Conservation (phyloP, 768 basidiomycete species). For the Pisolithus sp. region DNA sequence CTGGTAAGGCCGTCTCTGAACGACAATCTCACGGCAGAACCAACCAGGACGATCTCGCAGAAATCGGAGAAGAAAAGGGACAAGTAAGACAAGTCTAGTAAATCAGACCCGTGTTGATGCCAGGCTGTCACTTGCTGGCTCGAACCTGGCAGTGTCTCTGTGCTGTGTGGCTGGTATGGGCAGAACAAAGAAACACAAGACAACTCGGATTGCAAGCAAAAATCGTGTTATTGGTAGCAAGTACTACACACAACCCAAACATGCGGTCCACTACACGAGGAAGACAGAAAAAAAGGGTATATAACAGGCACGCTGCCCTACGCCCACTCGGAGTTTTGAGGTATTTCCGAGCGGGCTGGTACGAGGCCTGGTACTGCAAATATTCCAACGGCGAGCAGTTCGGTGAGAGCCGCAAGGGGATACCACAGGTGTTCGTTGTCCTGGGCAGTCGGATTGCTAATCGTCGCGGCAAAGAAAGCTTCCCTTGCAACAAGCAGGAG, state of each 20-base stretch:
- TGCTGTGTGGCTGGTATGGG: too few species aligned
- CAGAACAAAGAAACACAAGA: not conserved
- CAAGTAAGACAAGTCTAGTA: not conserved
- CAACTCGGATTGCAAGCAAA: too few species aligned
- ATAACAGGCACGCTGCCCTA: not conserved
- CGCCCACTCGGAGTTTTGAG: not conserved
- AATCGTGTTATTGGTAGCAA: not conserved
- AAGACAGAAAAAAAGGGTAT: not conserved
- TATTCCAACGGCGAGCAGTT: slow-evolving; percentile 24
- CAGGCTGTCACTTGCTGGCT: too few species aligned
- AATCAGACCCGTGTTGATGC: too few species aligned
- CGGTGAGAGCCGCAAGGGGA: slow-evolving; percentile 26
- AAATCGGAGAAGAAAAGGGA: slow-evolving; percentile 1
- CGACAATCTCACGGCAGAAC: slow-evolving; percentile 1
- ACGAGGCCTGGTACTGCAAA: slow-evolving; percentile 28
- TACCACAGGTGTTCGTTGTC: slow-evolving; percentile 28
- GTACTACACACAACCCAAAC: not conserved
- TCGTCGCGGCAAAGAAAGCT: slow-evolving; percentile 26
- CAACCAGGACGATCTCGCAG: slow-evolving; percentile 2
- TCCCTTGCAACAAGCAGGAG: slow-evolving; percentile 24
- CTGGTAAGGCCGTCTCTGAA: not conserved
- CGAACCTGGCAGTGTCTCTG: too few species aligned
- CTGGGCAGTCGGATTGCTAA: slow-evolving; percentile 8
- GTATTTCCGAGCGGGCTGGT: slow-evolving; percentile 12
- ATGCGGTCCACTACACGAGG: not conserved